phyloP scores from a whole-genome alignment of 1,139 yeast species.

The Zygotorulaspora mrakii region DNA sequence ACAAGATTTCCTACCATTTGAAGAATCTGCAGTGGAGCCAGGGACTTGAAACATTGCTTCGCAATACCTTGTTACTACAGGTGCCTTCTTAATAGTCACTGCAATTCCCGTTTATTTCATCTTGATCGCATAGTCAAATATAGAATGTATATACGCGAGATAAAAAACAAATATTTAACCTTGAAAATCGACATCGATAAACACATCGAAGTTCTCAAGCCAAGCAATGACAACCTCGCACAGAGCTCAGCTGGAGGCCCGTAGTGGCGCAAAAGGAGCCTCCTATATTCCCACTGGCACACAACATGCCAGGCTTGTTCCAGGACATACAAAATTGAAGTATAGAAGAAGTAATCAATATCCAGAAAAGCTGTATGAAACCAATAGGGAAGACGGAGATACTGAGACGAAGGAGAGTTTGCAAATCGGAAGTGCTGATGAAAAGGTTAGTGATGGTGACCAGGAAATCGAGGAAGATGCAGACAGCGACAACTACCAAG shows the following conservation, averaged over 20 bases:
- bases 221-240: slow-evolving; percentile 76
- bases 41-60: slow-evolving; percentile 1
- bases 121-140: too few species aligned
- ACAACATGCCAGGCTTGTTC: slow-evolving; percentile 62
- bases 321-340: slow-evolving; percentile 70
- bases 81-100: neutral
- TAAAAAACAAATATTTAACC: neutral
- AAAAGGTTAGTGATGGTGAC: neutral
- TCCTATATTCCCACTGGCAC: slow-evolving; percentile 45
- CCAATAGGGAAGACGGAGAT: neutral
- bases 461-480: slow-evolving; percentile 7
- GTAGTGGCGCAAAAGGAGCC: slow-evolving; percentile 60
- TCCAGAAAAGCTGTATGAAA: too few species aligned
- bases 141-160: too few species aligned
- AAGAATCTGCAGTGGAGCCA: neutral
- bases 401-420: neutral
- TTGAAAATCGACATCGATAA: neutral
- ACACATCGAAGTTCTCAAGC: neutral
- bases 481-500: slow-evolving; percentile 22
- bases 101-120: neutral
- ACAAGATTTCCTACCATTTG: neutral
- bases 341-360: slow-evolving; percentile 39
- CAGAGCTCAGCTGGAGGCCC: slow-evolving; percentile 85
- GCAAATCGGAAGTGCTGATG: neutral
- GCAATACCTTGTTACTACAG: neutral